Base-by-base conservation (phyloP, 139 green algal species). In the Chlorella vulgaris region DNA sequence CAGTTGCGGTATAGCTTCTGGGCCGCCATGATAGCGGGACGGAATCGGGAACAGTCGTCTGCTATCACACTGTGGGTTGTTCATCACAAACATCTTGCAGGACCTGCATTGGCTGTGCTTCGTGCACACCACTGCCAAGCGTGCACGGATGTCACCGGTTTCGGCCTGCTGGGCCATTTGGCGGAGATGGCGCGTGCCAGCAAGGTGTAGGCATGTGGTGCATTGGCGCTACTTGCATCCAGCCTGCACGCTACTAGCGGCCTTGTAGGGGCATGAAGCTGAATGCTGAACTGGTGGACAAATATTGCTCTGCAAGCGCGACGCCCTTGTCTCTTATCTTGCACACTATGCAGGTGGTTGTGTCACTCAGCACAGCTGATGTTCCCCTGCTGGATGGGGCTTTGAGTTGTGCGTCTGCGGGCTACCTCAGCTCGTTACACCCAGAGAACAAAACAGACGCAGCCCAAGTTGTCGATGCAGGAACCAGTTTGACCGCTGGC, bases 91-190 rank as follows among this genome's bases (percentile, higher is more conserved):
- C n/a, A n/a, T 40, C 24, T 47, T 36, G 63, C 76, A 82, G 76
- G 42, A 21, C 43, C 63, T 0, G 94, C 91, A 2, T 86, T 89
- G 5, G 66, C 69, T 0, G 74, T 93, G 3, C 74, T 97, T 63
- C 28, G 67, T 24, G 18, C 69, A 19, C 71, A 93, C 73, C 90
- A 89, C 6, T 89, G 86, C 6, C 92, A 76, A 0, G 90, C 88
- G 28, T 96, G 91, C 79, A 98, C 95, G 0, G 95, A 98, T 47
- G 93, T 98, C 10, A 98, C 94, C 1, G 95, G 95, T 22, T 98
- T 98, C 89, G 95, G 95, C 0, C 85, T 98, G 43, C 61, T 98
- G 55, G 95, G 94, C 0, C 93, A 97, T 70, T 43, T 93, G 29
- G 78, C 68, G 7, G 93, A 97, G 79, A 97, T 97, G 92, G 85